Conservation (phyloP, 1,139 yeast genomes). For the Meyerozyma sp. region DNA sequence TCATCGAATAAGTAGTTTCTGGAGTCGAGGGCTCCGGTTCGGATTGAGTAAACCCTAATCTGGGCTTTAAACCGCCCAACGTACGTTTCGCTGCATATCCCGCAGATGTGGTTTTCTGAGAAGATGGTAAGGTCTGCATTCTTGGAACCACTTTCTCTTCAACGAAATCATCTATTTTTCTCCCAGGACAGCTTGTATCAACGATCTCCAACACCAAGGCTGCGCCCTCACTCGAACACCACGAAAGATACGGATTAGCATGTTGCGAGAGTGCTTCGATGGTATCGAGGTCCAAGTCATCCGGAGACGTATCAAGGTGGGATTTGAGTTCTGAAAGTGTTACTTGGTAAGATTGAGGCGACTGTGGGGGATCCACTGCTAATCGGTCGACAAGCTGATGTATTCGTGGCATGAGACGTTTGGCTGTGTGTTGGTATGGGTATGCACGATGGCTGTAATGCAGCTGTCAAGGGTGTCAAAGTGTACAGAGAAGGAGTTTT, state of each 20-base stretch:
- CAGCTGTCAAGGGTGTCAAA: too few species aligned
- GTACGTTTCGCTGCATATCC: slow-evolving; percentile 1
- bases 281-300: not conserved
- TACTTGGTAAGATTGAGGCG: not conserved
- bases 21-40: slow-evolving; percentile 10
- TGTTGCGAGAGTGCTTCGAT: slow-evolving; percentile 13
- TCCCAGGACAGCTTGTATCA: slow-evolving; percentile 4
- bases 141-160: slow-evolving; percentile 3
- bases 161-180: slow-evolving; percentile 4
- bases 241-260: slow-evolving; percentile 25
- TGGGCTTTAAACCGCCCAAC: slow-evolving; percentile 20
- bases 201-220: not conserved
- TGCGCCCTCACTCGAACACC: slow-evolving; percentile 12
- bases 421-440: too few species aligned
- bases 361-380: too few species aligned
- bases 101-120: slow-evolving; percentile 1
- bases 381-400: too few species aligned
- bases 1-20: slow-evolving; percentile 17
- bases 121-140: slow-evolving; percentile 4
- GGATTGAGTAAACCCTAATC: slow-evolving; percentile 22
- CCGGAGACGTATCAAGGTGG: not conserved
- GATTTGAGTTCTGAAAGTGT: not conserved
- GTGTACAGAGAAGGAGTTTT: too few species aligned
- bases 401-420: too few species aligned
- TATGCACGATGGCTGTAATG: too few species aligned